Evolutionary conservation across 2,329 filamentous ascomycete species (phyloP), one percentile per base, ranked within the genome.

Genomic region (Metarhizium rileyi): DNA sequence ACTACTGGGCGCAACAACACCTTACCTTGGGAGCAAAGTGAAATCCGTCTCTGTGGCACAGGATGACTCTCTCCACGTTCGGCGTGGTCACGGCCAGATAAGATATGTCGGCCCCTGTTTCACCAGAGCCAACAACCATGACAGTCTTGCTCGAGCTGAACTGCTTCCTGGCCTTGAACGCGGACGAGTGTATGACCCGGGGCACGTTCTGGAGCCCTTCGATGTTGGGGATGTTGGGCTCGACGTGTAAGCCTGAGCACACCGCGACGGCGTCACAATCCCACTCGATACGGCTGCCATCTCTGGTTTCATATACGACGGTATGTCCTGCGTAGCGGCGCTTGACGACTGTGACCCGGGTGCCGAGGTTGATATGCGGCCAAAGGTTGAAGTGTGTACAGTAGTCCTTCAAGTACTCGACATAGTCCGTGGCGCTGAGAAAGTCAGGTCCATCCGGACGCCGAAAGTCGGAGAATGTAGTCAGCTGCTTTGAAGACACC

Each of bases 401-500:
- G 47, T 73, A 74, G 20, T 58, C 60, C 22, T 67, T 56, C 8
- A 74, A 63, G 49, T 74, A 74, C 22, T 60, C 41, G 20, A 66
- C 60, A 52, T 72, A 74, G 9, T 62, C 51, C 3, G 61, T 56
- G 4, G 65, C 58, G 0, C 59, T 61, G n/a, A 73, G 55, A 49
- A 74, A 74, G 55, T 73, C 70, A 3, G 62, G 61, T 3, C 66
- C 60, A 3, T 63, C 48, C 7, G 63, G 52, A 14, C 65, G 61
- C 5, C 71, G 63, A 49, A 70, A 70, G 52, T 74, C 71, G 1
- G 71, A 74, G 55, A 74, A 75, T 5, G 66, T 60, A 0, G 71
- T 75, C n/a, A 76, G 63, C 36, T 72, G 69, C 52, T 70, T 72
- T 3, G 70, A 73, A 1, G 68, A 71, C 5, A 75, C 71, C 5